phyloP scores from a whole-genome alignment of 192 early-diverging fungal species.

The Rhizophagus sp. region DNA sequence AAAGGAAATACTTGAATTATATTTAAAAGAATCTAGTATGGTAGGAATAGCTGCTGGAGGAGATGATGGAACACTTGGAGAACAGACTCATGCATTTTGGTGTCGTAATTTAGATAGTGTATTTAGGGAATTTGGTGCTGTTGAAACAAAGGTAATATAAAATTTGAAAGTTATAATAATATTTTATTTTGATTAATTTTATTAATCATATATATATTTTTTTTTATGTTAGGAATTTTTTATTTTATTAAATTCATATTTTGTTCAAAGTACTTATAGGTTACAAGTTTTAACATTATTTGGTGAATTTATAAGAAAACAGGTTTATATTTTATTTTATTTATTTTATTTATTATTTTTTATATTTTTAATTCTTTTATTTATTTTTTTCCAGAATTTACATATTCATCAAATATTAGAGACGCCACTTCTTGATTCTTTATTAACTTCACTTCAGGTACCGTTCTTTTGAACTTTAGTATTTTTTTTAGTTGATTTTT shows the following conservation, averaged over 20 bases:
- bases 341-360: background rate
- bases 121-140: conserved; percentile 16
- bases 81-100: conserved; percentile 18
- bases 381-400: conserved; percentile 1
- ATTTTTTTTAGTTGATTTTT: background rate
- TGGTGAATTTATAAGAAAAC: conserved; percentile 2
- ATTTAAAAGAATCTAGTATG: conserved; percentile 15
- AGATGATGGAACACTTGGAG: conserved; percentile 6
- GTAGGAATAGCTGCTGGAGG: conserved; percentile 20
- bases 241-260: conserved; percentile 19
- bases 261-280: conserved; percentile 10
- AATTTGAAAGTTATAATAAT: background rate
- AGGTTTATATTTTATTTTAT: conserved; percentile 2
- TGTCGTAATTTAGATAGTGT: conserved; percentile 20
- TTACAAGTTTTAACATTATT: conserved; percentile 19
- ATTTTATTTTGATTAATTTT: background rate
- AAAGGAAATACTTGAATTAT: background rate
- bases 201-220: background rate
- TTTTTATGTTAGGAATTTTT: conserved; percentile 19
- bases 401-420: conserved; percentile 25
- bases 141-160: conserved; percentile 18
- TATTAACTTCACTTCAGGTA: conserved; percentile 26
- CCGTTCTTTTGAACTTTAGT: background rate
- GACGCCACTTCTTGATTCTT: conserved; percentile 20
- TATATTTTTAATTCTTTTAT: background rate